Conservation (phyloP, 148 eudicot species). For the Amaranthus palmeri region DNA sequence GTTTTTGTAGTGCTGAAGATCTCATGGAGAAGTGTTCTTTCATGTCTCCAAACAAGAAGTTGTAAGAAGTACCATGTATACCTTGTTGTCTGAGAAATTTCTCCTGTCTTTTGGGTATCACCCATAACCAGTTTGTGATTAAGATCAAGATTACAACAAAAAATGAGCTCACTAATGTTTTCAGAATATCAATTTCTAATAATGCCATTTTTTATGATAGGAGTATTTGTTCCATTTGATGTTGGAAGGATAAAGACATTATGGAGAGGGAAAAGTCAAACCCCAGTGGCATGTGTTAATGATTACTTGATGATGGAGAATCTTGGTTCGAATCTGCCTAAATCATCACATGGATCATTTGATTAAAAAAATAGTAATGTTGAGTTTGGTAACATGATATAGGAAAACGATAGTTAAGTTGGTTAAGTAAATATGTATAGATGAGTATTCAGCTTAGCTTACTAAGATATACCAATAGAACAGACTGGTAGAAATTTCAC, state of each 20-base stretch:
- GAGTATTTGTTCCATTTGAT: background rate
- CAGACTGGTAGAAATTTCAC: too few relatives aligned
- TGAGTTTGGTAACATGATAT: too few relatives aligned
- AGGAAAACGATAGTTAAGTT: too few relatives aligned
- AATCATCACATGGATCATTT: background rate
- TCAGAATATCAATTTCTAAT: constrained; percentile 1
- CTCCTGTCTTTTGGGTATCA: constrained; percentile 21
- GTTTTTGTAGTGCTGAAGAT: background rate
- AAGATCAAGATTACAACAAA: background rate
- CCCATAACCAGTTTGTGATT: constrained; percentile 22
- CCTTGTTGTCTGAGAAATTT: constrained; percentile 16
- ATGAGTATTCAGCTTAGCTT: too few relatives aligned
- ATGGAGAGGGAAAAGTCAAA: background rate
- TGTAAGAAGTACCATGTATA: constrained; percentile 18
- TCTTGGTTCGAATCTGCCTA: background rate
- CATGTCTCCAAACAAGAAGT: constrained; percentile 14
- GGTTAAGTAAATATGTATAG: too few relatives aligned
- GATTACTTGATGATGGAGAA: too few relatives aligned
- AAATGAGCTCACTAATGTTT: constrained; percentile 4
- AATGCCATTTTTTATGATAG: constrained; percentile 7
- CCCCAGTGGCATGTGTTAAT: background rate
- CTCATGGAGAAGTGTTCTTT: constrained; percentile 3
- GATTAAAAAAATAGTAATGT: too few relatives aligned
- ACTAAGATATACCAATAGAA: too few relatives aligned
- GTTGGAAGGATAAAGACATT: background rate